Base-by-base conservation (phyloP, 2,329 filamentous ascomycete species). In the Metarhizium guizhouense region DNA sequence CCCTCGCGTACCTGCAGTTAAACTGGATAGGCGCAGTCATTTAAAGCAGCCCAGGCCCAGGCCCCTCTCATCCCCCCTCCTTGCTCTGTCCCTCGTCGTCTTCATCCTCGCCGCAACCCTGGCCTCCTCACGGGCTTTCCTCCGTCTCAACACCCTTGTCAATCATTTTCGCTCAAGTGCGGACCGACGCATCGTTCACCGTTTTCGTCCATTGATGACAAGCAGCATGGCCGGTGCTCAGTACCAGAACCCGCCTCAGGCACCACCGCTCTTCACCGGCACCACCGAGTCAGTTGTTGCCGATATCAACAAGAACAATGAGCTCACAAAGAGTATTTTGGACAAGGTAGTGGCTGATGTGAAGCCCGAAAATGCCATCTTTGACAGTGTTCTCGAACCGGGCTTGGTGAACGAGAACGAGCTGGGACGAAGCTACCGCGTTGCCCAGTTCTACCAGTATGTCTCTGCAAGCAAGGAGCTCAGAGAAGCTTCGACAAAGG, bases 391-490 rank as follows among this genome's bases (percentile, higher is more conserved):
- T 52, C 67, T 83, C 52, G 72, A 76, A 34, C 90, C 90, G 18
- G 84, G 94, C 66, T 83, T 87, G 32, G 76, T 83, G 52, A 87
- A 88, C 64, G 87, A 91, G 72, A 88, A 92, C 69, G 66, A 76
- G 47, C 76, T 80, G 61, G 75, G 76, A 1, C 74, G 88, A 30
- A 76, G 79, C 59, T 72, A 77, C 51, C 78, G 84, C 57, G 91
- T 91, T 60, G 73, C 92, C 54, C 84, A 84, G 60, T 92, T 94
- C 72, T 93, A 92, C 70, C 86, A 91, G 66, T 85, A 88, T 60
- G 87, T 93, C 3, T 90, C 86, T 18, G 80, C 79, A 0, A 78
- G 90, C 64, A 78, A 80, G 59, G 79, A 77, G 54, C 76, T 94
- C 50, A 82, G 89, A 40, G 84, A 90, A 72, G 87, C 88, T 14